Percentiles rank a stretch among this genome's conserved stretches.
phyloP scores from a whole-genome alignment of 2,329 filamentous ascomycete species.

The Ascochyta lentis region DNA sequence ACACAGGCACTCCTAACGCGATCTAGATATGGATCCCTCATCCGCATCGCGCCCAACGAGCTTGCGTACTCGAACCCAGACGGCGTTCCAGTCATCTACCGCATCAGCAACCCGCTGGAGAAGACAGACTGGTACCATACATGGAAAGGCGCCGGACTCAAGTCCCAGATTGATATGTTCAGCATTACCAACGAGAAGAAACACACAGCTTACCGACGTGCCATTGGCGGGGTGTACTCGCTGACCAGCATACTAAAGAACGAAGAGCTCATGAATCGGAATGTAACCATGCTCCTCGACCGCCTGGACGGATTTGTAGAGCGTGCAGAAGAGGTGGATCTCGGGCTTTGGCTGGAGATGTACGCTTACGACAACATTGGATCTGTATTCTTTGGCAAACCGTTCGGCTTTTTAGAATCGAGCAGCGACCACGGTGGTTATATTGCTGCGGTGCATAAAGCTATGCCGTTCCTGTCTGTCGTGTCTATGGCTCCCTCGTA shows the following conservation, averaged over 20 bases:
- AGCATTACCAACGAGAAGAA: slow-evolving; percentile 16
- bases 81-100: slow-evolving; percentile 30
- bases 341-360: slow-evolving; percentile 40
- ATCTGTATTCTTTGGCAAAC: slow-evolving; percentile 31
- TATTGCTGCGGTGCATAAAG: slow-evolving; percentile 43
- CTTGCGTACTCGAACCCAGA: slow-evolving; percentile 23
- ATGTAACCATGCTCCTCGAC: slow-evolving; percentile 28
- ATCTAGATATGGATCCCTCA: slow-evolving; percentile 39
- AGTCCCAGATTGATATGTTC: slow-evolving; percentile 27
- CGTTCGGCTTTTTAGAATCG: slow-evolving; percentile 29
- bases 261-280: slow-evolving; percentile 32
- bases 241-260: slow-evolving; percentile 50
- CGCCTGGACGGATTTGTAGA: slow-evolving; percentile 30
- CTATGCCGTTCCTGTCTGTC: slow-evolving; percentile 36
- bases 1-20: not conserved
- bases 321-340: slow-evolving; percentile 24
- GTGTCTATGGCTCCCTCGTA: slow-evolving; percentile 20
- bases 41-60: slow-evolving; percentile 57
- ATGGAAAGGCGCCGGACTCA: slow-evolving; percentile 26
- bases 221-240: slow-evolving; percentile 41
- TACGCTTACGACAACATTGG: slow-evolving; percentile 28
- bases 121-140: slow-evolving; percentile 35
- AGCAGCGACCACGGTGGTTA: slow-evolving; percentile 28
- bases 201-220: slow-evolving; percentile 8
- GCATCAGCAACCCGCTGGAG: slow-evolving; percentile 22